phyloP scores from a whole-genome alignment of 2,329 filamentous ascomycete genomes.

The Penicillium sp. region DNA sequence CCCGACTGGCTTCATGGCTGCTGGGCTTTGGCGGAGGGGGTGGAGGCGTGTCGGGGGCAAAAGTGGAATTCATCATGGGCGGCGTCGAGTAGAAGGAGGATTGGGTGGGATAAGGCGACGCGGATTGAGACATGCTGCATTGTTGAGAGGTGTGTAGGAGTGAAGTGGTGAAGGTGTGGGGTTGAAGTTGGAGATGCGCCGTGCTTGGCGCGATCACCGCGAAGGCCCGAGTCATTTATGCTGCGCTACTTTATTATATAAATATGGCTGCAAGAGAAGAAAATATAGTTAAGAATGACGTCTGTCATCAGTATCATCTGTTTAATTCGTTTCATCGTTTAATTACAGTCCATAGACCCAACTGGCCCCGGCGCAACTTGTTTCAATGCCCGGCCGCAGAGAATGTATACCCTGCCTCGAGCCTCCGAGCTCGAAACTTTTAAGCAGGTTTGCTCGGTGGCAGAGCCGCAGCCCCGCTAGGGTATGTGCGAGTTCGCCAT shows the following conservation, averaged over 20 bases:
- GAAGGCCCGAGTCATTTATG: not conserved
- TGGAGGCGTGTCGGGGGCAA: constrained; percentile 63
- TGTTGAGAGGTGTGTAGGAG: constrained; percentile 1
- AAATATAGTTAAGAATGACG: too few relatives aligned
- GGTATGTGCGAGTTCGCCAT: not conserved
- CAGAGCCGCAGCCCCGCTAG: not conserved
- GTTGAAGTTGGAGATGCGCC: constrained; percentile 16
- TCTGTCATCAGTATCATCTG: not conserved
- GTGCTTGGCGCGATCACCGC: constrained; percentile 19
- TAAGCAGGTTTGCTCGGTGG: not conserved
- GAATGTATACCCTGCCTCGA: not conserved
- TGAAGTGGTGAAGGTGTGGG: not conserved
- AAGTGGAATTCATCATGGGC: constrained; percentile 29
- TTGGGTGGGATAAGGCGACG: constrained; percentile 29
- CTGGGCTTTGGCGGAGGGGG: constrained; percentile 73
- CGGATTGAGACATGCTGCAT: constrained; percentile 30
- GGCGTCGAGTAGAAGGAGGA: constrained; percentile 28
- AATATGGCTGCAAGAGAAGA: too few relatives aligned
- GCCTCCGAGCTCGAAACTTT: not conserved
- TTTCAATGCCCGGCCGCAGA: too few relatives aligned
- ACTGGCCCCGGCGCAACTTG: too few relatives aligned
- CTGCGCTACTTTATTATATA: too few relatives aligned
- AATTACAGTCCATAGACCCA: not conserved
- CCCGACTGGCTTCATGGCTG: constrained; percentile 70
- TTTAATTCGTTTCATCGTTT: constrained; percentile 1